A percentile compares a stretch with the other conserved stretches of the same genome.
phyloP scores from a whole-genome alignment of 140 eudicot genomes.

The Stevia rebaudiana region DNA sequence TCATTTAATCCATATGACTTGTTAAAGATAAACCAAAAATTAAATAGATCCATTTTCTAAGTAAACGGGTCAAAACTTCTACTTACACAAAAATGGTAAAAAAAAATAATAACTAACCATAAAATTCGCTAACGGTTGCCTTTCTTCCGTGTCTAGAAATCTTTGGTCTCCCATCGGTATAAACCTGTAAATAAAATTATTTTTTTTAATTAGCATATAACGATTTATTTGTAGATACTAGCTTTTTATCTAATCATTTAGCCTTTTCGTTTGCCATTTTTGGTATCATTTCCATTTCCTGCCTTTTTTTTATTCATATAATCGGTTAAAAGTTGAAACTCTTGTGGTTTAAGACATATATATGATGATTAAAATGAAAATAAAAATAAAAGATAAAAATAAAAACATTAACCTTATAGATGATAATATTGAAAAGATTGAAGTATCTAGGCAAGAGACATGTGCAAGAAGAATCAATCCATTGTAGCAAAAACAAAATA shows the following conservation, averaged over 20 bases:
- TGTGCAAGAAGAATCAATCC: conserved; percentile 78
- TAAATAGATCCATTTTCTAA: neutral
- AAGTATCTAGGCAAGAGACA: conserved; percentile 61
- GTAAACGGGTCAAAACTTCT: neutral
- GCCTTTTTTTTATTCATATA: neutral
- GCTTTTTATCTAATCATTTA: neutral
- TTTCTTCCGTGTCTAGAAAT: conserved; percentile 55
- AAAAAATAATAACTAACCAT: conserved; percentile 47
- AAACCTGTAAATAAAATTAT: conserved; percentile 43
- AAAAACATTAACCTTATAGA: conserved; percentile 54
- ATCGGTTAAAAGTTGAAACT: neutral
- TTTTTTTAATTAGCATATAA: neutral
- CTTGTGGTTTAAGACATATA: neutral
- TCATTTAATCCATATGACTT: neutral
- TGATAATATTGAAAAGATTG: conserved; percentile 52
- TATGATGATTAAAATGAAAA: too few species aligned
- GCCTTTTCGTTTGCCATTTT: neutral
- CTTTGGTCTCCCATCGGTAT: conserved; percentile 68
- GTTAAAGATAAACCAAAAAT: neutral
- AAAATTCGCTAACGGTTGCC: conserved; percentile 75
- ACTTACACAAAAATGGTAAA: neutral
- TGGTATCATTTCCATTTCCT: neutral
- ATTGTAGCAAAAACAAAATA: conserved; percentile 54
- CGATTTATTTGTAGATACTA: neutral
- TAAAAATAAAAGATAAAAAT: neutral